These are phyloP conservation scores for Phylloporus rhodoxanthus DNA, from an alignment of 768 basidiomycete species.

Conservation along the genomic window DNA sequence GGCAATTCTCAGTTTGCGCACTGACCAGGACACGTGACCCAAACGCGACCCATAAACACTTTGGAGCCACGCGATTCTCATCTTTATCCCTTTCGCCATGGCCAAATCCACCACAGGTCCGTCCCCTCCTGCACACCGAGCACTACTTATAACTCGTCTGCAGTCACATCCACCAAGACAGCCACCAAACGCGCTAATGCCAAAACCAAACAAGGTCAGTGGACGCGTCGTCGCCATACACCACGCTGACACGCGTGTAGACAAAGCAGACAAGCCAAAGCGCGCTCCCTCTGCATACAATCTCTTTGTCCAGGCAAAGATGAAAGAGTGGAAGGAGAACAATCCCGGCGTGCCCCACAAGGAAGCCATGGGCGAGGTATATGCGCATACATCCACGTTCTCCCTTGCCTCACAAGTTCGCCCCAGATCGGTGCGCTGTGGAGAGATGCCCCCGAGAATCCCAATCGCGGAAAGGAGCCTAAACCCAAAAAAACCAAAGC, in stretches of 20 bases:
- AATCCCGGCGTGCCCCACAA: constrained; percentile 43
- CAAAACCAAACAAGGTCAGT: constrained; percentile 38
- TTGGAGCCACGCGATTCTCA: constrained; percentile 2
- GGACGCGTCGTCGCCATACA: not conserved
- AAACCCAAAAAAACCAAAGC: constrained; percentile 44
- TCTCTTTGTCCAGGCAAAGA: constrained; percentile 48
- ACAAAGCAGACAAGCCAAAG: constrained; percentile 45
- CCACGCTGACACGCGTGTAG: constrained; percentile 12
- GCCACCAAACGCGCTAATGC: constrained; percentile 51
- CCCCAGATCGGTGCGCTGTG: constrained; percentile 51
- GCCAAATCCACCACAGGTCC: constrained; percentile 47
- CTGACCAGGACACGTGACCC: constrained; percentile 25
- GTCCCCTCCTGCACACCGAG: constrained; percentile 3
- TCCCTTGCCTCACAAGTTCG: constrained; percentile 4
- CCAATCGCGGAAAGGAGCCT: constrained; percentile 51
- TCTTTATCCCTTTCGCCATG: constrained; percentile 32
- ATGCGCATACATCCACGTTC: constrained; percentile 7
- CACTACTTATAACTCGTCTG: constrained; percentile 5
- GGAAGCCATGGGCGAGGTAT: constrained; percentile 49
- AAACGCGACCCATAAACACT: constrained; percentile 24
- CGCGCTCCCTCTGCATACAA: constrained; percentile 58
- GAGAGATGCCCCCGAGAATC: constrained; percentile 58
- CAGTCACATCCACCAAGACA: constrained; percentile 49
- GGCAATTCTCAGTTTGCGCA: not conserved
- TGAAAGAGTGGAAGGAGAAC: constrained; percentile 52